Conservation (phyloP, 306 rosid genomes). For the Cicer pinnatifidum region DNA sequence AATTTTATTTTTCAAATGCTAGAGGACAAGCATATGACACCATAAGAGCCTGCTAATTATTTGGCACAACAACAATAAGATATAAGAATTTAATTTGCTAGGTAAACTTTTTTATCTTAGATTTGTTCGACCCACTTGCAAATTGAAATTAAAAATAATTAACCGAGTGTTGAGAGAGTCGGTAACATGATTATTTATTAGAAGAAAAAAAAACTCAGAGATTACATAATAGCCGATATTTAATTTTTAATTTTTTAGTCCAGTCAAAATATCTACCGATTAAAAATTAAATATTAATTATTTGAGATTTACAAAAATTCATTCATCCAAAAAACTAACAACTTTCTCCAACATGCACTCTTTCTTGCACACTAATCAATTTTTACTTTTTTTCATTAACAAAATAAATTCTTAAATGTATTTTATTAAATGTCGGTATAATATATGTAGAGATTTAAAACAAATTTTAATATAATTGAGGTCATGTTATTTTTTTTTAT, state of each 20-base stretch:
- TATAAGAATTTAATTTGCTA: neutral
- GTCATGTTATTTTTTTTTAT: rapidly evolving
- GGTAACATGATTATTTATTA: neutral
- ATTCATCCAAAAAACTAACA: too few species aligned
- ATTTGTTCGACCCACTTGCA: neutral
- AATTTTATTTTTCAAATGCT: neutral
- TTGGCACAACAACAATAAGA: constrained; percentile 11
- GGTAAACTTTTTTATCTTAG: neutral
- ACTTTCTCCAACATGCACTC: too few species aligned
- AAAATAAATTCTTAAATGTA: constrained; percentile 7
- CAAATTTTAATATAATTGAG: too few species aligned
- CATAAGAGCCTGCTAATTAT: constrained; percentile 24
- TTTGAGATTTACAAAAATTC: too few species aligned
- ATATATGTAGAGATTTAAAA: too few species aligned
- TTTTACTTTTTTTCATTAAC: neutral
- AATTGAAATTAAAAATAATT: neutral
- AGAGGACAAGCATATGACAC: constrained; percentile 22
- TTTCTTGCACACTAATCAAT: too few species aligned
- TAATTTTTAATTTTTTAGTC: neutral
- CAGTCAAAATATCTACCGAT: too few species aligned
- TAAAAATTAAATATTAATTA: too few species aligned
- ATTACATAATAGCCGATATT: neutral
- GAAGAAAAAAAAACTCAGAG: too few species aligned
- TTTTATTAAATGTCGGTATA: too few species aligned
- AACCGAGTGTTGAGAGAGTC: neutral